A percentile compares a stretch with the other conserved stretches of the same genome.
Conservation (phyloP, 352 stramenopile species). For the Paralagenidium karlingii region DNA sequence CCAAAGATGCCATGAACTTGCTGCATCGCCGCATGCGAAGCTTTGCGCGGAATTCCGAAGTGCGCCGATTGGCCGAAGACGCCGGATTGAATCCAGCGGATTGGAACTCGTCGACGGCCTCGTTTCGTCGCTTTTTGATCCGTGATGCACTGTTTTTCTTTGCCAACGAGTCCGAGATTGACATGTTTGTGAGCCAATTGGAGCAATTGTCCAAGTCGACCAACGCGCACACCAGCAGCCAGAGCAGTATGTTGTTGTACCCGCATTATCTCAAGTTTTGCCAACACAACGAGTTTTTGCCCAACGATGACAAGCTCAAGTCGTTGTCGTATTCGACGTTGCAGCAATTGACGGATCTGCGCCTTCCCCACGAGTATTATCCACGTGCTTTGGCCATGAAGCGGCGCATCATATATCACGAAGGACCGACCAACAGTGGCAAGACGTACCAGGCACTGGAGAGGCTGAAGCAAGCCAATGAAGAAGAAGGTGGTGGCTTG, state of each 20-base stretch:
- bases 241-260: conserved; percentile 63
- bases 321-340: too few species aligned
- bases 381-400: conserved; percentile 67
- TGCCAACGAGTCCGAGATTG: too few species aligned
- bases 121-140: conserved; percentile 54
- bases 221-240: too few species aligned
- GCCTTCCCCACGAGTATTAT: conserved; percentile 72
- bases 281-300: conserved; percentile 20
- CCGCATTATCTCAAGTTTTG: conserved; percentile 57
- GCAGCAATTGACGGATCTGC: conserved; percentile 66
- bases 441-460: conserved; percentile 94
- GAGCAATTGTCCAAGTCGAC: too few species aligned
- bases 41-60: conserved; percentile 65
- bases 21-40: conserved; percentile 26
- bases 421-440: conserved; percentile 92
- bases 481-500: conserved; percentile 60
- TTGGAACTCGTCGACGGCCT: conserved; percentile 33
- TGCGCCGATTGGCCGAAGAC: conserved; percentile 42
- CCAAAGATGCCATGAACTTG: too few species aligned
- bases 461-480: conserved; percentile 79
- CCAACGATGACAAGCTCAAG: too few species aligned
- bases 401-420: conserved; percentile 84
- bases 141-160: too few species aligned
- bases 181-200: too few species aligned
- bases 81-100: conserved; percentile 47